A percentile compares a stretch with the other conserved stretches of the same genome.
Conservation (phyloP, 2,329 filamentous ascomycete genomes). For the Mariannaea elegans region DNA sequence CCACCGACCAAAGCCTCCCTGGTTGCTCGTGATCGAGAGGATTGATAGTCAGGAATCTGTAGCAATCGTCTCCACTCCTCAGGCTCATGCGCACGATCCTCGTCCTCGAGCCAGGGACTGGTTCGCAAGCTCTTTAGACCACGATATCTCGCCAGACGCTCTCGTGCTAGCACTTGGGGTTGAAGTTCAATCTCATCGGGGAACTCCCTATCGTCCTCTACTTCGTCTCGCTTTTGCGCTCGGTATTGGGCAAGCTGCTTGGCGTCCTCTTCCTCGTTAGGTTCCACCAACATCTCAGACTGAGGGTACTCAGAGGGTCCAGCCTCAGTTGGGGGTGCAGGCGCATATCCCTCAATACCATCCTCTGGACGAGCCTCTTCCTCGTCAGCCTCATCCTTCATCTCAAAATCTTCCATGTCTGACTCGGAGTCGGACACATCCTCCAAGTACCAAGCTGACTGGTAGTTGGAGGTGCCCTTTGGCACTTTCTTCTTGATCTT, state of each 20-base stretch:
- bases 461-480: slow-evolving; percentile 91
- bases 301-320: slow-evolving; percentile 90
- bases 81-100: slow-evolving; percentile 87
- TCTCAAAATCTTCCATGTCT: slow-evolving; percentile 76
- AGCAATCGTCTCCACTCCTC: slow-evolving; percentile 89
- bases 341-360: slow-evolving; percentile 76
- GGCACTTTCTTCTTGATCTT: slow-evolving; percentile 78
- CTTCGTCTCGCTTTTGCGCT: slow-evolving; percentile 79
- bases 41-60: slow-evolving; percentile 89
- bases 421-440: slow-evolving; percentile 87
- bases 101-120: slow-evolving; percentile 87
- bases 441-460: slow-evolving; percentile 90
- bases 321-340: slow-evolving; percentile 75
- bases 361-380: slow-evolving; percentile 78
- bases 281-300: slow-evolving; percentile 89
- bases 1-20: slow-evolving; percentile 91
- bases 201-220: slow-evolving; percentile 91
- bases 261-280: slow-evolving; percentile 82
- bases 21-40: slow-evolving; percentile 77
- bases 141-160: slow-evolving; percentile 85
- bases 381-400: slow-evolving; percentile 65
- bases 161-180: slow-evolving; percentile 84
- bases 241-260: slow-evolving; percentile 85
- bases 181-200: slow-evolving; percentile 96
- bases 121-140: slow-evolving; percentile 91